Percentiles rank a stretch among this genome's conserved stretches.
Conservation (phyloP, 1,284 basidiomycete genomes). For the Neonothopanus nambi region DNA sequence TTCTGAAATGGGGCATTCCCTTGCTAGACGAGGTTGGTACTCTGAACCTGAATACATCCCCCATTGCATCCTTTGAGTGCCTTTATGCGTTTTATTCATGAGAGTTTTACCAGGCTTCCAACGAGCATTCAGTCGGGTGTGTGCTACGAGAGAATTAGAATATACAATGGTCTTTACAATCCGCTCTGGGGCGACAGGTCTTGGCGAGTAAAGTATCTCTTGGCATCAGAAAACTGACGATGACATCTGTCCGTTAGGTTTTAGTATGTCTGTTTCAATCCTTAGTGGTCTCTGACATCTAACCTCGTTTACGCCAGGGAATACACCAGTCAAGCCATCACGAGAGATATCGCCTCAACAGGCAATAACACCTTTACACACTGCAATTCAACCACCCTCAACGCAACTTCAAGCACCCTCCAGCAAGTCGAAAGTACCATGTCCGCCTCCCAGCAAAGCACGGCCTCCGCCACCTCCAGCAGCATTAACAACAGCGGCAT, state of each 20-base stretch:
- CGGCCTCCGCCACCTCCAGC: too few species aligned
- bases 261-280: slow-evolving; percentile 16
- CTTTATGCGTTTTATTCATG: not conserved
- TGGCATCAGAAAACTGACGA: not conserved
- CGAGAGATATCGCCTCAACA: slow-evolving; percentile 19
- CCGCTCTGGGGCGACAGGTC: slow-evolving; percentile 22
- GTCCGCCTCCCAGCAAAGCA: too few species aligned
- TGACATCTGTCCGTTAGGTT: slow-evolving; percentile 12
- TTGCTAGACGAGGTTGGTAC: slow-evolving; percentile 18
- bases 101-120: slow-evolving; percentile 17
- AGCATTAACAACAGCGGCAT: too few species aligned
- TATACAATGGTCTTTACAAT: slow-evolving; percentile 23
- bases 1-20: not conserved
- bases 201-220: slow-evolving; percentile 17
- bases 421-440: slow-evolving; percentile 5
- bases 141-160: slow-evolving; percentile 23
- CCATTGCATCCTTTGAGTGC: not conserved
- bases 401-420: slow-evolving; percentile 13
- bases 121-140: slow-evolving; percentile 20
- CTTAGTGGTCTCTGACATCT: not conserved
- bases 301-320: slow-evolving; percentile 15
- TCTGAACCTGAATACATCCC: slow-evolving; percentile 24
- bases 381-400: slow-evolving; percentile 22
- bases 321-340: slow-evolving; percentile 23
- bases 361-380: slow-evolving; percentile 30